Percentiles rank a stretch among this genome's conserved stretches.
phyloP scores from a whole-genome alignment of 805 yeast species.

The Monosporozyma siamensis region DNA sequence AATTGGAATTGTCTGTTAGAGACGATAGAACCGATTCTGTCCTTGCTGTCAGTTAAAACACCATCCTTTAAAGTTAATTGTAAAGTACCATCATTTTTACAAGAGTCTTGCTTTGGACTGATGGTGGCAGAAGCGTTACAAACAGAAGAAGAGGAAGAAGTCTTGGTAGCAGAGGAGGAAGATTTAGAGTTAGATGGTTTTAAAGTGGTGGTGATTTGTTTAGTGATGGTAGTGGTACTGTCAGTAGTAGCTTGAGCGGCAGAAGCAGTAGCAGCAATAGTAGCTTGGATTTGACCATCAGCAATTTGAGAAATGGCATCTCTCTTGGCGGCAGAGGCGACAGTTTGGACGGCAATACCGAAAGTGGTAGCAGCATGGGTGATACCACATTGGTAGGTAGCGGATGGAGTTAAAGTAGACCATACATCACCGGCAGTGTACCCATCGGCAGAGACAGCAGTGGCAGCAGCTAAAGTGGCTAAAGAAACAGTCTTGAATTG shows the following conservation, averaged over 20 bases:
- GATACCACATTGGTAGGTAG: conserved; percentile 44
- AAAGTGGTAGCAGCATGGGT: conserved; percentile 48
- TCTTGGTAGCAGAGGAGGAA: conserved; percentile 30
- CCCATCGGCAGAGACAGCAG: conserved; percentile 43
- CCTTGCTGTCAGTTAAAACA: conserved; percentile 43
- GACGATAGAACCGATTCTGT: conserved; percentile 64
- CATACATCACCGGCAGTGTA: conserved; percentile 56
- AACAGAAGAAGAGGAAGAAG: conserved; percentile 20
- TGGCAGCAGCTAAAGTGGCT: conserved; percentile 30
- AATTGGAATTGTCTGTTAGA: conserved; percentile 71
- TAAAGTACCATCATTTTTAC: conserved; percentile 33
- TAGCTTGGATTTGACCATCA: conserved; percentile 41
- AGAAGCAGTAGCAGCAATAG: conserved; percentile 33
- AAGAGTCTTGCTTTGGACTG: conserved; percentile 20
- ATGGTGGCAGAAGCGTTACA: conserved; percentile 26
- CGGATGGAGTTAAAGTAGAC: conserved; percentile 61
- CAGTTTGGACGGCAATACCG: conserved; percentile 54
- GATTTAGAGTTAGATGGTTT: conserved; percentile 26
- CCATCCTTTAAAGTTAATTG: conserved; percentile 42
- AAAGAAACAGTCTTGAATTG: conserved; percentile 15
- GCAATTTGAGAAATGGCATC: conserved; percentile 35
- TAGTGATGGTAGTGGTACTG: conserved; percentile 29
- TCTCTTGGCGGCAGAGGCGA: conserved; percentile 30
- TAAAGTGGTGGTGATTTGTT: conserved; percentile 15
- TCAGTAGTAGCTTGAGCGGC: conserved; percentile 26